phyloP scores from a whole-genome alignment of 2,329 filamentous ascomycete genomes.

The Sclerotinia trifoliorum region DNA sequence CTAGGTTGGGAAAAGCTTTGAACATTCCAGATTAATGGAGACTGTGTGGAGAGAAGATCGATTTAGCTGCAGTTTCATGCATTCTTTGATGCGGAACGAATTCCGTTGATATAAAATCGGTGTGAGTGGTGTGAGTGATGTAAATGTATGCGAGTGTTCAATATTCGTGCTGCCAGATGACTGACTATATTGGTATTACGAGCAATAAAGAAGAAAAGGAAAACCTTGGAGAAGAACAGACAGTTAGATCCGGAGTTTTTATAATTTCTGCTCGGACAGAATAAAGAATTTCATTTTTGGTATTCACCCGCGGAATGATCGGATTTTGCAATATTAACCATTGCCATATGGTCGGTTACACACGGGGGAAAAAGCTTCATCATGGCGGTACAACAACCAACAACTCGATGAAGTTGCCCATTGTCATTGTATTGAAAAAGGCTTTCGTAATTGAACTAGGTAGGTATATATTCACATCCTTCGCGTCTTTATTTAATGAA shows the following conservation, averaged over 20 bases:
- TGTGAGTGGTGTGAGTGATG: background rate
- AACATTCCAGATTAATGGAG: background rate
- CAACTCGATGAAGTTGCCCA: background rate
- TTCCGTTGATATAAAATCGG: background rate
- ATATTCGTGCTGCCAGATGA: background rate
- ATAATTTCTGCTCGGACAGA: too few relatives aligned
- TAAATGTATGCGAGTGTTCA: too few relatives aligned
- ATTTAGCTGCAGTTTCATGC: background rate
- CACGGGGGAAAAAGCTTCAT: slow-evolving; percentile 6
- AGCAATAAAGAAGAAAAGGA: too few relatives aligned
- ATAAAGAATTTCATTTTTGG: background rate
- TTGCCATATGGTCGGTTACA: background rate
- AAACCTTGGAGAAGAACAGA: too few relatives aligned
- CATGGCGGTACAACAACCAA: background rate
- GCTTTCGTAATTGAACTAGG: background rate
- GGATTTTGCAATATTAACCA: too few relatives aligned
- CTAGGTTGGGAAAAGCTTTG: too few relatives aligned
- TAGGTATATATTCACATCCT: background rate
- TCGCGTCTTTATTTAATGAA: background rate
- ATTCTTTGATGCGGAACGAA: background rate
- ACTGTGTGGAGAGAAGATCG: background rate
- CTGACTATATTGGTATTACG: background rate
- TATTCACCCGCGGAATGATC: slow-evolving; percentile 4
- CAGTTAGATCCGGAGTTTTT: too few relatives aligned
- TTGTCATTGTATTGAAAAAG: background rate